Percentiles rank a stretch among this genome's conserved stretches.
These are phyloP conservation scores for Leccinum griseonigrum DNA, from an alignment of 1,284 basidiomycete species.

Conservation along the genomic window DNA sequence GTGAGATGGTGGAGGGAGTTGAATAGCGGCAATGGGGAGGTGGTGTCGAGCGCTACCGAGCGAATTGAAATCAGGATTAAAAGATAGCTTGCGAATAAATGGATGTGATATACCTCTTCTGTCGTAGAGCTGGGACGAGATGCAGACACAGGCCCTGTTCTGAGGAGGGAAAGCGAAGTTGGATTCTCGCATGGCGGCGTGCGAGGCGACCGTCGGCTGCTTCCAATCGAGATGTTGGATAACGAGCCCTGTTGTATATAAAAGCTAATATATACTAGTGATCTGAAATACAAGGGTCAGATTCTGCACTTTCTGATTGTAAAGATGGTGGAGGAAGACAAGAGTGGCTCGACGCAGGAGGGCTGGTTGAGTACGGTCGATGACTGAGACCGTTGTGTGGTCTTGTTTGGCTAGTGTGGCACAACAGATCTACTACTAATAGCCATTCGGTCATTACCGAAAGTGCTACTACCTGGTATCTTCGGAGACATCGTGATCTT, in stretches of 20 bases:
- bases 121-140: constrained; percentile 94
- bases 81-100: constrained; percentile 1
- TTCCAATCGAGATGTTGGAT: constrained; percentile 21
- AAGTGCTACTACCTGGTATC: no score
- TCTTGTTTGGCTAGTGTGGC: constrained; percentile 32
- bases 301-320: not conserved
- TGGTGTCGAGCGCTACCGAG: constrained; percentile 85
- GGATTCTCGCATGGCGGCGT: constrained; percentile 82
- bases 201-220: constrained; percentile 14
- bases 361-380: constrained; percentile 30
- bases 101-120: constrained; percentile 71
- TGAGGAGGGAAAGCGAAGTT: constrained; percentile 95
- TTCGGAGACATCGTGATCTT: not conserved
- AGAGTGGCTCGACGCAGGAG: constrained; percentile 16
- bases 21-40: constrained; percentile 87
- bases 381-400: constrained; percentile 32
- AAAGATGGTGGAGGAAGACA: constrained; percentile 5
- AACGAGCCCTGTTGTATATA: constrained; percentile 1
- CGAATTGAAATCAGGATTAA: constrained; percentile 18
- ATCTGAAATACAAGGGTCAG: not conserved
- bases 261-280: not conserved
- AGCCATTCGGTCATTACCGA: no score
- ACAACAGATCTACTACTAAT: not conserved
- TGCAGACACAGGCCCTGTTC: constrained; percentile 94
- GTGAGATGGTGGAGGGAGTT: constrained; percentile 97